Evolutionary conservation across 352 stramenopile species (phyloP).

Genomic region (Thraustotheca clavata): DNA sequence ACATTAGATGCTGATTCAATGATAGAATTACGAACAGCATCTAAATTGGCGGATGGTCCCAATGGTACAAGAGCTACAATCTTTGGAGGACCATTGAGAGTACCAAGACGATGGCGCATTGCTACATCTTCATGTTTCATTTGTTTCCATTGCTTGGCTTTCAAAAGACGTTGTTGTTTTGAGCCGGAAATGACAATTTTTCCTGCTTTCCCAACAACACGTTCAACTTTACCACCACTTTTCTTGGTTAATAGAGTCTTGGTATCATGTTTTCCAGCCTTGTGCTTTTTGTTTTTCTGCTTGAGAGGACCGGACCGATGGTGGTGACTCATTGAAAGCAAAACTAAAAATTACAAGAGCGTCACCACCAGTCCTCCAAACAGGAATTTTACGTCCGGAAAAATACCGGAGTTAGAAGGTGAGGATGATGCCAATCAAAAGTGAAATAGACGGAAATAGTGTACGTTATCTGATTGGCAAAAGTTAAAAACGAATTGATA

Average conservation of each 20-base stretch:
- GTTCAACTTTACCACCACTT: slow-evolving; percentile 67
- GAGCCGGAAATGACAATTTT: slow-evolving; percentile 50
- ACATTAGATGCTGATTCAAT: slow-evolving; percentile 48
- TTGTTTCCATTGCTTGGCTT: slow-evolving; percentile 73
- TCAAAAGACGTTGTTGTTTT: slow-evolving; percentile 68
- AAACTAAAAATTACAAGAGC: too few species aligned
- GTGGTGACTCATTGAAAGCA: slow-evolving; percentile 43
- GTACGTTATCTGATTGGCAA: too few species aligned
- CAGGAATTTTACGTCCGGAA: too few species aligned
- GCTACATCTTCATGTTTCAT: slow-evolving; percentile 83
- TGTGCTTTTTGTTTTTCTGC: slow-evolving; percentile 91
- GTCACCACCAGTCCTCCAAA: too few species aligned
- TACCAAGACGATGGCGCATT: slow-evolving; percentile 72
- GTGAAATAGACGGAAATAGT: too few species aligned
- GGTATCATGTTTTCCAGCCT: slow-evolving; percentile 71
- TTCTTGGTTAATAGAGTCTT: slow-evolving; percentile 68
- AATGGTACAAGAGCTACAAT: slow-evolving; percentile 80
- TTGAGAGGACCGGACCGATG: slow-evolving; percentile 84
- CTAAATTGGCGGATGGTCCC: slow-evolving; percentile 49
- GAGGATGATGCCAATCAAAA: too few species aligned
- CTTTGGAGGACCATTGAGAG: slow-evolving; percentile 73
- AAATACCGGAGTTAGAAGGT: too few species aligned
- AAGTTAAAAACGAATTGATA: too few species aligned
- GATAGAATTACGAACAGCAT: slow-evolving; percentile 52
- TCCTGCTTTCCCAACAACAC: slow-evolving; percentile 27